Base-by-base conservation (phyloP, 2,329 filamentous ascomycete species). In the Lachnellula arida region DNA sequence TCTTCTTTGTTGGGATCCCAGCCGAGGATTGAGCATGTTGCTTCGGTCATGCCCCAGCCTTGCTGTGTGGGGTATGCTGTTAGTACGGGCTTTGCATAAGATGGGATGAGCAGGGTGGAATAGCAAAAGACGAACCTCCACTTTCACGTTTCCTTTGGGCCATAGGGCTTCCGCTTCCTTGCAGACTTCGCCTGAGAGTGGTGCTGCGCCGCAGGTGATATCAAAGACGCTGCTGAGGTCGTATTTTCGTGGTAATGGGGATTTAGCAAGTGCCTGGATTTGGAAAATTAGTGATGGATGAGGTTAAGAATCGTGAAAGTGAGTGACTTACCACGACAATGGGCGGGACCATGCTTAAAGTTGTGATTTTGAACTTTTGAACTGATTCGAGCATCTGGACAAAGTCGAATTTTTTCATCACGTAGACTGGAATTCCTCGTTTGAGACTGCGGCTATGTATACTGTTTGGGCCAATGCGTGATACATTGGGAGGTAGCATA, bases 1-100 rank as follows among this genome's bases (percentile, higher is more conserved):
- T 71, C 73, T 5, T 66, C 70, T 55, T 81, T 70, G 1, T 67
- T 73, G 0, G 84, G 81, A 60, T 88, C 77, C 79, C 85, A 91
- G 6, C 78, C 78, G 12, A 88, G 78, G 17, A 81, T 76, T 0
- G 86, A 84, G 70, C 89, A 93, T 0, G 89, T 94, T 2, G 81
- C 74, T 69, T 94, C 90, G 1, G 90, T 94, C 90, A 95, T 93
- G 5, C 91, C 91, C 87, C 89, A 95, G 4, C 89, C 90, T 71
- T 93, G 89, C 67, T 75, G 74, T 12, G 79, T 60, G 14, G 11
- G 2, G 61, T 52, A 7, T 54, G 9, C 40, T 46, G 42, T 43
- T 40, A 25, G 4, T 15, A 51, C n/a, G 40, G 15, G n/a, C n/a
- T 34, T 19, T 5, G 17, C 37, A 11, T 15, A 17, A 2, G 3